Base-by-base conservation (phyloP, 2,329 filamentous ascomycete genomes). In the Ascochyta lentis region DNA sequence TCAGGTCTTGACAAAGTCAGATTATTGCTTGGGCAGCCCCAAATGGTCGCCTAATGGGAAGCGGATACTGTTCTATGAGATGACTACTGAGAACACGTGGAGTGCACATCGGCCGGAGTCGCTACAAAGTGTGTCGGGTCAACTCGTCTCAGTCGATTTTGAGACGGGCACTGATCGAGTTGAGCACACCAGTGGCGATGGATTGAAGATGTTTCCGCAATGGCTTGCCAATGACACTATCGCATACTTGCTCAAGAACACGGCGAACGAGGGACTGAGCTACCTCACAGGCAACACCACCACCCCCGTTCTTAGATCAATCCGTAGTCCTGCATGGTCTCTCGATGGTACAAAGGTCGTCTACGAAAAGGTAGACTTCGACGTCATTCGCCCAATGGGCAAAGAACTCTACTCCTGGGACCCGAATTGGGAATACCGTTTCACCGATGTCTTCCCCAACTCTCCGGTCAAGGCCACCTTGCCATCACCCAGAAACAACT, bases 361-460 rank as follows among this genome's bases (percentile, higher is more conserved):
- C 12, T 63, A 66, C 38, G 58, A 66, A 37, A 62, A 58, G 35
- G 56, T 63, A 2, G 56, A 45, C 15, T 77, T 69, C 65, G 57
- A 65, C 3, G 23, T n/a, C 4, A 60, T 65, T 9, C 76, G 76
- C 4, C 60, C 72, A 1, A 68, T 73, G 47, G 72, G 74, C 10
- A 76, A 76, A 60, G 38, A 66, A 38, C 66, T 79, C 6, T 79
- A 74, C 58, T 74, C 70, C 57, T 80, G 71, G 70, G 74, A 79
- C 38, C 33, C 38, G 6, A 72, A 77, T 4, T 79, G 72, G 72
- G 78, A 79, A 5, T 79, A 79, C 55, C 72, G 75, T 19, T 77
- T 77, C 67, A 78, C 71, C 40, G 77, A 80, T 48, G 75, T 80
- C 3, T 79, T 80, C 63, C 77, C 0, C 63, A 71, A 40, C 58